Base-by-base conservation (phyloP, 768 basidiomycete species). In the Hebeloma cylindrosporum region DNA sequence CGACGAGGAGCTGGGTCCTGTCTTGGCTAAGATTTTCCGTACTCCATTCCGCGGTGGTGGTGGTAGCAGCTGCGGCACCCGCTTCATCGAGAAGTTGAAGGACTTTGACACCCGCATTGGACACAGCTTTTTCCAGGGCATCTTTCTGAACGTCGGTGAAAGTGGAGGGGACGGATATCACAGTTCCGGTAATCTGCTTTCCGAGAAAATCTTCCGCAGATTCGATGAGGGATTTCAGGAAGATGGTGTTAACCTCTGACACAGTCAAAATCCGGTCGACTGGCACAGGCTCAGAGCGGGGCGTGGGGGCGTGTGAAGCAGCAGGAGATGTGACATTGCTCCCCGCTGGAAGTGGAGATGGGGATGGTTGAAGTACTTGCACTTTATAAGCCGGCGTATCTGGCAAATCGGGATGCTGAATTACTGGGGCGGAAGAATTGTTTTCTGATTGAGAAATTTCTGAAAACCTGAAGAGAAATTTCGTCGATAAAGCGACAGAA, bases 181-280 rank as follows among this genome's bases (percentile, higher is more conserved):
- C 95, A 17, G 89, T 88, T 30, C 88, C 88, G 32, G 79, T 68
- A 26, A 90, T 73, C 21, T 79, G 77, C 60, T 80, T 83, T 9
- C 93, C 92, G 9, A 98, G 77, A 67, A 94, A 98, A 62, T 93
- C 92, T 54, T 85, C 80, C 5, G 94, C 95, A 27, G 90, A 93
- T 51, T 87, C 75, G 49, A 92, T 67, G 25, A 99, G 81, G 3
- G 88, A 90, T 40, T 73, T 72, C 27, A 99, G 74, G 78, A 95
- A 97, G 56, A 93, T 79, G 29, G 85, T 77, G 22, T 89, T 80
- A 9, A 85, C 88, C 59, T 97, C 93, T 13, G 83, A 80, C 2
- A 87, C 84, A 34, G 89, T 89, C 20, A 98, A 73, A 46, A 85
- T 75, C 31, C 89, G 85, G 35, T 80, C 78, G 1, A 71, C 73